Base-by-base conservation (phyloP, 2,329 filamentous ascomycete genomes). In the Calonectria pteridis region DNA sequence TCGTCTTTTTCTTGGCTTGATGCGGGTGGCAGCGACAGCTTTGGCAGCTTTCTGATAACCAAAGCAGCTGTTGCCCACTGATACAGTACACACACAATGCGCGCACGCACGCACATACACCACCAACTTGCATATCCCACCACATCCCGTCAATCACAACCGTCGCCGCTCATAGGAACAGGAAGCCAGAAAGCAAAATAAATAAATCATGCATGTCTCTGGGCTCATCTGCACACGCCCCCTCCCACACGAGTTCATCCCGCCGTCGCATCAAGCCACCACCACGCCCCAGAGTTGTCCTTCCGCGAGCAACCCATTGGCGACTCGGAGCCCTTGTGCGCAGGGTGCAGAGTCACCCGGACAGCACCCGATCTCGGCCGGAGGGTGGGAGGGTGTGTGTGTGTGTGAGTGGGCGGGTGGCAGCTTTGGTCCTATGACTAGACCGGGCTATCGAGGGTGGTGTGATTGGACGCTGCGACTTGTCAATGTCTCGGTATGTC, bases 291-390 rank as follows among this genome's bases (percentile, higher is more conserved):
- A 14, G 33, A 53, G 43, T n/a, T 11, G 43, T 23, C 43, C 29
- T 33, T 64, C 28, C 37, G 29, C 46, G 28, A 28, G 26, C 67
- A 64, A 9, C 58, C 23, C 58, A 40, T 46, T 35, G 28, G 50
- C 37, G 46, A 53, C 29, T 58, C 37, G 28, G 49, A 37, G 16
- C 50, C 58, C 16, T 37, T 29, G 18, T 40, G 23, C 28, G 37
- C 29, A 53, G 20, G 35, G 50, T 28, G 59, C 28, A 51, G 63
- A 71, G 69, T 71, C 69, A 71, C 51, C 69, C 63, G 69, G 69
- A 67, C 69, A 70, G 46, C 43, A 29, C 49, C 69, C 63, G 69
- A 71, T 62, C 69, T 67, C 63, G 69, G 69, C 50, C 37, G 69
- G 49, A 29, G 37, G 59, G 35, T 63, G 59, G 23, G 33, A 11